Evolutionary conservation across 1,139 yeast genomes (phyloP).

Genomic region (Blastobotrys petasosporus): DNA sequence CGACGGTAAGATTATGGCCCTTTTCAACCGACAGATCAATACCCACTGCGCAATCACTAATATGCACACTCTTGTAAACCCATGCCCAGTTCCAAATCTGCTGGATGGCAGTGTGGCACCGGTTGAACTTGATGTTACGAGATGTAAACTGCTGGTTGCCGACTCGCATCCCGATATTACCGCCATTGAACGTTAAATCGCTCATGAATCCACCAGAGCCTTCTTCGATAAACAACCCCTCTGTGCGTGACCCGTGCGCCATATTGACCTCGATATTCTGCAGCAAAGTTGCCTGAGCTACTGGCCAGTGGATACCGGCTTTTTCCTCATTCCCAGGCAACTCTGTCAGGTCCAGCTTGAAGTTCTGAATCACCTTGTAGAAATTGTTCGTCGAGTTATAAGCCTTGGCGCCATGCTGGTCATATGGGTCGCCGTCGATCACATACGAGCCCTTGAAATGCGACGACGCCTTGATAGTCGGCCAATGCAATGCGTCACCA

Average conservation of each 20-base stretch:
- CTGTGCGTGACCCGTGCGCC: slow-evolving; percentile 7
- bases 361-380: slow-evolving; percentile 12
- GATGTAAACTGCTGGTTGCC: slow-evolving; percentile 15
- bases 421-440: slow-evolving; percentile 8
- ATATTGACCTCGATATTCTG: slow-evolving; percentile 13
- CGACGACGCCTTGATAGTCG: slow-evolving; percentile 10
- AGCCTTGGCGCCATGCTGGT: neutral
- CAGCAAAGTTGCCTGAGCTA: slow-evolving; percentile 14
- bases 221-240: slow-evolving; percentile 14
- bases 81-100: slow-evolving; percentile 12
- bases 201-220: slow-evolving; percentile 17
- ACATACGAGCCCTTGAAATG: slow-evolving; percentile 7
- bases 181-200: slow-evolving; percentile 13
- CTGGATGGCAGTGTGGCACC: slow-evolving; percentile 11
- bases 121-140: slow-evolving; percentile 11
- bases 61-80: slow-evolving; percentile 9
- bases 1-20: neutral
- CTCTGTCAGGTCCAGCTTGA: slow-evolving; percentile 9
- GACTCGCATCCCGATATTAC: slow-evolving; percentile 12
- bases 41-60: slow-evolving; percentile 12
- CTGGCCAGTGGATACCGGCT: slow-evolving; percentile 14
- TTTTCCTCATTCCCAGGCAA: slow-evolving; percentile 3
- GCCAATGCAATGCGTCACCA: slow-evolving; percentile 10
- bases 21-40: neutral
- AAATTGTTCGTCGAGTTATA: slow-evolving; percentile 12